Percentiles rank a stretch among this genome's conserved stretches.
These are phyloP conservation scores for Eucalyptus viminalis DNA, from an alignment of 345 rosid genomes.

Conservation along the genomic window DNA sequence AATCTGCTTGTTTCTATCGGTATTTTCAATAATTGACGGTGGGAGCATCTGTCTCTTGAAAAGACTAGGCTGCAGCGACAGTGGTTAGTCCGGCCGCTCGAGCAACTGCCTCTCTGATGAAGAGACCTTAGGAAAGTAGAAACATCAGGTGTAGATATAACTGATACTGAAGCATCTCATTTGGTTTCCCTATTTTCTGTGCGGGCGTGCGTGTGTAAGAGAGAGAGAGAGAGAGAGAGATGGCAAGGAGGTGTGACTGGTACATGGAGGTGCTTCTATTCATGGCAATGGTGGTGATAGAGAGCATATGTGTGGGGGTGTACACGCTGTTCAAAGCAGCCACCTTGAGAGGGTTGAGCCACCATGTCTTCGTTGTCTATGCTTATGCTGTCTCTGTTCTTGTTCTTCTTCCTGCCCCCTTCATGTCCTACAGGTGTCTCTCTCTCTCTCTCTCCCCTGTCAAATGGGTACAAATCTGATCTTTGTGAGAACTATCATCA, in stretches of 20 bases:
- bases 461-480: background rate
- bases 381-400: slow-evolving; percentile 71
- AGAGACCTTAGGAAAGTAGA: background rate
- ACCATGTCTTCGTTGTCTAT: slow-evolving; percentile 64
- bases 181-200: background rate
- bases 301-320: slow-evolving; percentile 46
- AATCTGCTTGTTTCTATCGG: background rate
- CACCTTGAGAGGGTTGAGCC: slow-evolving; percentile 60
- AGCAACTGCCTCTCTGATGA: background rate
- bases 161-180: background rate
- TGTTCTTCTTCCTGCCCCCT: slow-evolving; percentile 74
- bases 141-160: background rate
- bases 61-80: background rate
- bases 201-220: background rate
- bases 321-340: slow-evolving; percentile 91
- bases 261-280: slow-evolving; percentile 53
- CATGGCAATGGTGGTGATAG: slow-evolving; percentile 51
- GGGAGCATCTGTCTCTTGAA: background rate
- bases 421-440: slow-evolving; percentile 51
- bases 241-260: slow-evolving; percentile 8
- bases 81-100: background rate
- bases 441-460: background rate
- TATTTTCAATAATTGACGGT: background rate
- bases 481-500: background rate
- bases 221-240: background rate